Percentiles rank a stretch among this genome's conserved stretches.
phyloP scores from a whole-genome alignment of 768 basidiomycete species.

The Mycena albidolilacea region DNA sequence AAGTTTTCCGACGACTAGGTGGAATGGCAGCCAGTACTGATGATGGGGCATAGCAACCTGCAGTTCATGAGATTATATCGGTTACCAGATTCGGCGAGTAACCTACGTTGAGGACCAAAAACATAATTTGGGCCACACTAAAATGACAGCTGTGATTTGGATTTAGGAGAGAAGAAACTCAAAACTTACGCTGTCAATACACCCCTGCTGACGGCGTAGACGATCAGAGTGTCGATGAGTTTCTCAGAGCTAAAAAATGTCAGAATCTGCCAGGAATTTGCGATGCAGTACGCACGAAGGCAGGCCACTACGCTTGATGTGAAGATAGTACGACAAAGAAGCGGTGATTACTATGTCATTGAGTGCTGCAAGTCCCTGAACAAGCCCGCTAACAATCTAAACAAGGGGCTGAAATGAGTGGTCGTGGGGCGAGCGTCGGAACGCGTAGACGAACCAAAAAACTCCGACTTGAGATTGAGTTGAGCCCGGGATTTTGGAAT shows the following conservation, averaged over 20 bases:
- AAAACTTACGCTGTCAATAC: conserved; percentile 28
- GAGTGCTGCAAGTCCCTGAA: conserved; percentile 34
- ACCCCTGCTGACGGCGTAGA: conserved; percentile 33
- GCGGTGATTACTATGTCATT: conserved; percentile 35
- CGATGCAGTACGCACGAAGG: conserved; percentile 21
- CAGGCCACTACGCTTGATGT: conserved; percentile 11
- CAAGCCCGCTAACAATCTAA: conserved; percentile 30
- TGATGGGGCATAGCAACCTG: conserved; percentile 19
- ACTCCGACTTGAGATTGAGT: conserved; percentile 25
- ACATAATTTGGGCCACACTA: conserved; percentile 34
- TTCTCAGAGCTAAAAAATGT: conserved; percentile 14
- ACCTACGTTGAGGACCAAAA: conserved; percentile 22
- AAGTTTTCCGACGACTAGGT: conserved; percentile 29
- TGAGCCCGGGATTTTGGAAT: conserved; percentile 27
- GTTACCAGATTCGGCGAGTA: too few relatives aligned
- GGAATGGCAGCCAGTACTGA: conserved; percentile 27
- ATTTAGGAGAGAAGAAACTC: not conserved
- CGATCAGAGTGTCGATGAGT: conserved; percentile 31
- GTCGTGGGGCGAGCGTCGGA: too few relatives aligned
- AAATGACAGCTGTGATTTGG: not conserved
- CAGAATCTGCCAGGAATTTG: not conserved
- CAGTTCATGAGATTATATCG: too few relatives aligned
- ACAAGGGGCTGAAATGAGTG: not conserved
- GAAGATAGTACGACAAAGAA: conserved; percentile 29
- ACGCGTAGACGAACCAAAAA: conserved; percentile 21